Percentiles rank a stretch among this genome's conserved stretches.
phyloP scores from a whole-genome alignment of 257 asterid species.

The Nicotiana tomentosiformis region DNA sequence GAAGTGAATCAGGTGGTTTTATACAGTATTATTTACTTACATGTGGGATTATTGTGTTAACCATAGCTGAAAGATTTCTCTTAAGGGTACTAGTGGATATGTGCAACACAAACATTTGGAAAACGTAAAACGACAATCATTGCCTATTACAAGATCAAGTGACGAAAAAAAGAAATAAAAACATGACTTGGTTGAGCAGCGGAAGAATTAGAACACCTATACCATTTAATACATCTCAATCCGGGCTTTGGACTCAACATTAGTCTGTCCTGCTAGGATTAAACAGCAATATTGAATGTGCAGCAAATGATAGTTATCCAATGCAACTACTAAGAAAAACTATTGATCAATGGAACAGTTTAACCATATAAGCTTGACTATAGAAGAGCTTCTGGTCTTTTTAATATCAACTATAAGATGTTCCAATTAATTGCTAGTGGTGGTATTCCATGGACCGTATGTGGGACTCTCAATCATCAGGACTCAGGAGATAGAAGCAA shows the following conservation, averaged over 20 bases:
- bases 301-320: background rate
- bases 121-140: background rate
- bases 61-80: background rate
- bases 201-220: background rate
- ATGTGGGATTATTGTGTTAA: background rate
- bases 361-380: background rate
- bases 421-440: background rate
- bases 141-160: background rate
- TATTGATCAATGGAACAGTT: background rate
- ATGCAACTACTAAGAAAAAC: background rate
- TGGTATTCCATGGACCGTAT: background rate
- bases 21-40: background rate
- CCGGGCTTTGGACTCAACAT: background rate
- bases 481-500: constrained; percentile 5
- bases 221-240: background rate
- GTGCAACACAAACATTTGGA: background rate
- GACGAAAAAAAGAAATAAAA: background rate
- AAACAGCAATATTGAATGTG: background rate
- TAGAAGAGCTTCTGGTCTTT: background rate
- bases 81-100: background rate
- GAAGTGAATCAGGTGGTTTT: background rate
- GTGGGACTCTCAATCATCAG: constrained; percentile 17
- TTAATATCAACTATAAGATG: background rate
- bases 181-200: background rate
- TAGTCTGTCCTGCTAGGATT: background rate